Base-by-base conservation (phyloP, 140 eudicot genomes). In the Stevia rebaudiana region DNA sequence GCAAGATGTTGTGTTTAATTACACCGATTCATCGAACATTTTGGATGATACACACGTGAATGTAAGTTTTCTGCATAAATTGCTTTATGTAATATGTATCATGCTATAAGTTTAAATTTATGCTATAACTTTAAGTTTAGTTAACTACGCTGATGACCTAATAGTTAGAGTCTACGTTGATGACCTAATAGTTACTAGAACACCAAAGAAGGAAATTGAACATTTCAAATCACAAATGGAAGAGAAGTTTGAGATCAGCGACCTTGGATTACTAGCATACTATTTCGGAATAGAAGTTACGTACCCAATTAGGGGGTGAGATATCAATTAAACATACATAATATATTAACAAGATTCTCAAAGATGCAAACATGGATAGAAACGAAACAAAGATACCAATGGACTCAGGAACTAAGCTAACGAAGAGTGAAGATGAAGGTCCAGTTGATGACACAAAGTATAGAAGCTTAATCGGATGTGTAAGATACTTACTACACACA, bases 231-330 rank as follows among this genome's bases (percentile, higher is more conserved):
- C 10, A 1, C 8, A 36, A 36, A 36, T 36, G 42, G 42, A 36
- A 9, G 8, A 36, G 10, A 36, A 36, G 11, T 36, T 36, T 9
- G 42, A 36, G 8, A 36, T 6, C 2, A 36, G 42, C 10, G 11
- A 36, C 8, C 42, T 36, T 5, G 9, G 8, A 36, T 36, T 36
- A 11, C 10, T 82, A 78, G 84, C 84, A 84, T 37, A 37, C 11
- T 37, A 37, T 37, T 7, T 37, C 0, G 42, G 42, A 8, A 37
- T 37, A 8, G 13, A 37, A 3, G 42, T 37, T 13, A 37, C n/a
- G n/a, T n/a, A n/a, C n/a, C 42, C 42, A 1, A 37, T 0, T 0
- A 1, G 12, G 42, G 42, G 12, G 13, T 37, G 42, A 37, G 2
- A 37, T 37, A 37, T 37, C 42, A 0, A 37, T 37, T 7, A 37